These are phyloP conservation scores for Gomphus sp. DNA, from an alignment of 1,284 basidiomycete species.

Conservation along the genomic window DNA sequence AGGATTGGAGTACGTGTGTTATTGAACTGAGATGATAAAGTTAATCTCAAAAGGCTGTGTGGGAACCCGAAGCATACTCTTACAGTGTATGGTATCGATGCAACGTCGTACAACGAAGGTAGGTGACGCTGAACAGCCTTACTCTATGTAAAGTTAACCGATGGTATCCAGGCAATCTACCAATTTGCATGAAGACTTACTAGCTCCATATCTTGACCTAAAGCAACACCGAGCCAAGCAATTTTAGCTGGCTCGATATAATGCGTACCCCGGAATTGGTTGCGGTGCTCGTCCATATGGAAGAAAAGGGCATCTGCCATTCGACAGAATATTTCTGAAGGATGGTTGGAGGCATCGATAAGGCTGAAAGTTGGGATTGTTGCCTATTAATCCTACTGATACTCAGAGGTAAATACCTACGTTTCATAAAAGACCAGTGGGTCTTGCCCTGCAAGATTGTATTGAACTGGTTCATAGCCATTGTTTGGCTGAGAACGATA, in stretches of 20 bases:
- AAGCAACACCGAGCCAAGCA: background rate
- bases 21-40: background rate
- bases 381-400: background rate
- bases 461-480: background rate
- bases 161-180: background rate
- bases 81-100: background rate
- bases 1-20: background rate
- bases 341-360: background rate
- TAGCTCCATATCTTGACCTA: background rate
- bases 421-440: background rate
- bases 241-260: slow-evolving; percentile 2
- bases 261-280: background rate
- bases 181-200: background rate
- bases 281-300: slow-evolving; percentile 3
- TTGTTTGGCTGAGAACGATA: background rate
- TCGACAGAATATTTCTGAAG: slow-evolving; percentile 1
- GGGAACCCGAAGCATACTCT: background rate
- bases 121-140: background rate
- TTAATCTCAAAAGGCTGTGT: background rate
- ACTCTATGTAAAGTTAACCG: background rate
- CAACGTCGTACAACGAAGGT: background rate
- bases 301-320: slow-evolving; percentile 9
- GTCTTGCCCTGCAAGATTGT: background rate
- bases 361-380: background rate
- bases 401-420: background rate